These are phyloP conservation scores for Nothophytophthora sp. DNA, from an alignment of 352 stramenopile genomes.

Conservation along the genomic window DNA sequence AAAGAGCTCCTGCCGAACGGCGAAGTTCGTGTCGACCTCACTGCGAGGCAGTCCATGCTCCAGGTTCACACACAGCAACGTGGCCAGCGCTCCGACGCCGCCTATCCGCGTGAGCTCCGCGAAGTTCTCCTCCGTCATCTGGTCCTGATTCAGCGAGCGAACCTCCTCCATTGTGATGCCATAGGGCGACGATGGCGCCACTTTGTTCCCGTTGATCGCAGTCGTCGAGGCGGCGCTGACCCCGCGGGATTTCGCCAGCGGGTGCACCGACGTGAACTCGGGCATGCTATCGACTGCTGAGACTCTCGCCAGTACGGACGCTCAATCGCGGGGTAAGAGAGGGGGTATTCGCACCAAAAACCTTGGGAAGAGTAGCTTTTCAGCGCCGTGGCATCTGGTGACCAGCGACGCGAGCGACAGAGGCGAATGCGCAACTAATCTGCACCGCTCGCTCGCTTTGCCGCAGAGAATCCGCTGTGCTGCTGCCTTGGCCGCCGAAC, in stretches of 20 bases:
- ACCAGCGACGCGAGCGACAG: too few relatives aligned
- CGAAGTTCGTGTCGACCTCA: slow-evolving; percentile 63
- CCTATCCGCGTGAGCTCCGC: slow-evolving; percentile 61
- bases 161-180: slow-evolving; percentile 75
- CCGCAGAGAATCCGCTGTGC: too few relatives aligned
- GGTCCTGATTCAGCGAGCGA: slow-evolving; percentile 68
- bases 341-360: too few relatives aligned
- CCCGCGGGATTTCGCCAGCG: slow-evolving; percentile 25
- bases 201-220: slow-evolving; percentile 47
- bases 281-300: too few relatives aligned
- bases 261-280: slow-evolving; percentile 60
- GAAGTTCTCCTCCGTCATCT: slow-evolving; percentile 82
- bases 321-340: background rate
- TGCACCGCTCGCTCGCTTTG: too few relatives aligned
- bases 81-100: slow-evolving; percentile 50
- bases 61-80: slow-evolving; percentile 69
- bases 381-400: slow-evolving; percentile 15
- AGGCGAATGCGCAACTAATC: too few relatives aligned
- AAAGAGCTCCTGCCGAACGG: slow-evolving; percentile 54
- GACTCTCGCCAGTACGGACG: background rate
- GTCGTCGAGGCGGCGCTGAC: slow-evolving; percentile 13
- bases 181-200: slow-evolving; percentile 69
- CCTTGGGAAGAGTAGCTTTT: slow-evolving; percentile 4
- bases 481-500: too few relatives aligned
- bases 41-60: slow-evolving; percentile 60